Evolutionary conservation across 495 filamentous ascomycete species (phyloP), one percentile per base, ranked within the genome.

Genomic region (Penicillium malachiteum): DNA sequence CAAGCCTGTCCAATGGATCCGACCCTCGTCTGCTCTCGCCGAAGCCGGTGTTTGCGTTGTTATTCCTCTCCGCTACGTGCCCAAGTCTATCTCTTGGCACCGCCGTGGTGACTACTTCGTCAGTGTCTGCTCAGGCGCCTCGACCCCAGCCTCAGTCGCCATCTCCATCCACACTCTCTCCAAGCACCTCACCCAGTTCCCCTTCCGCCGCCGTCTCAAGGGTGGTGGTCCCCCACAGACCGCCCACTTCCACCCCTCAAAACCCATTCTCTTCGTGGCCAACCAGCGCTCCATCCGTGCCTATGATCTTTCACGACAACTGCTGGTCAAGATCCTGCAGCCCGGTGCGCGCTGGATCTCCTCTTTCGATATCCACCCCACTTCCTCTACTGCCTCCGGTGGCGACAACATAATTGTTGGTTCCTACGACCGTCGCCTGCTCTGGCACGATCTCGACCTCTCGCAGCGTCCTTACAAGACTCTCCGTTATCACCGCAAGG

Each of bases 401-500:
- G 93, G 94, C 40, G 91, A 96, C 71, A 96, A 98, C 71, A 70
- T 98, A 56, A 89, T 97, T 54, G 88, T 96, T 21, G 91, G 91
- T 30, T 90, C 90, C 18, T 97, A 97, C 73, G 94, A 98, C 71
- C 87, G 90, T 55, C 87, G 92, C 46, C 80, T 98, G 4, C 79
- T 98, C 48, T 98, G 95, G 95, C 94, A 97, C 67, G 94, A 98
- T 73, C 81, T 98, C 26, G 95, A 97, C 55, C 84, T 97, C 21
- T 94, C 90, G 1, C 83, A 82, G 49, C 83, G 87, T 49, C 94
- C 94, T 0, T 97, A 96, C 77, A 96, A 96, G 78, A 96, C 92
- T 6, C 84, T 98, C 67, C 82, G 94, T 16, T 97, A 96, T 74
- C 94, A 98, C 72, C 72, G 81, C 60, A 89, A 94, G 72, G 95